A percentile compares a stretch with the other conserved stretches of the same genome.
Conservation (phyloP, 2,329 filamentous ascomycete genomes). For the Penicillium hordei region DNA sequence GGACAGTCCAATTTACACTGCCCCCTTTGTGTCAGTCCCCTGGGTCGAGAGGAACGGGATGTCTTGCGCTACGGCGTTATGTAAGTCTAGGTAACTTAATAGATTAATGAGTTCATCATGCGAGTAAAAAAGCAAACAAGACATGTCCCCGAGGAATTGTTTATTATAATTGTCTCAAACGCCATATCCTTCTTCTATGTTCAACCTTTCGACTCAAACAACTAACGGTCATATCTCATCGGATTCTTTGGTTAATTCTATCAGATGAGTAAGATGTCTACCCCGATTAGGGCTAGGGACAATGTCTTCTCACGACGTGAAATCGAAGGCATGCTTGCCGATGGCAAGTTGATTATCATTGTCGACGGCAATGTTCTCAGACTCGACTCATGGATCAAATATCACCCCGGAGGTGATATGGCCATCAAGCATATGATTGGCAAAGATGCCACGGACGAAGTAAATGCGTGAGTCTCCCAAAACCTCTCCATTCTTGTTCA, state of each 20-base stretch:
- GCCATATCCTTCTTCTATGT: background rate
- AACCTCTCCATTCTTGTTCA: background rate
- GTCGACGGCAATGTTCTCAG: slow-evolving; percentile 77
- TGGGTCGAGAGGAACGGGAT: slow-evolving; percentile 7
- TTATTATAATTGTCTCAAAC: background rate
- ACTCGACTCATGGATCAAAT: slow-evolving; percentile 81
- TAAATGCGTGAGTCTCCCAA: slow-evolving; percentile 67
- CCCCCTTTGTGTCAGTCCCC: slow-evolving; percentile 14
- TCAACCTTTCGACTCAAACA: background rate
- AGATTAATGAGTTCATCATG: slow-evolving; percentile 2
- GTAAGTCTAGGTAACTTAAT: slow-evolving; percentile 6
- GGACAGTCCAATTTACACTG: slow-evolving; percentile 14
- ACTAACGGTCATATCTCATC: background rate
- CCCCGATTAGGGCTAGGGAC: slow-evolving; percentile 10
- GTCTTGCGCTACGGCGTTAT: slow-evolving; percentile 8
- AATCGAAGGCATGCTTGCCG: slow-evolving; percentile 77
- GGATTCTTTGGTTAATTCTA: background rate
- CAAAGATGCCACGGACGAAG: slow-evolving; percentile 88
- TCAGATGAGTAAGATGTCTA: slow-evolving; percentile 4
- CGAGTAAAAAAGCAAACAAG: background rate
- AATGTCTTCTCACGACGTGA: slow-evolving; percentile 37
- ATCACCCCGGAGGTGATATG: slow-evolving; percentile 86
- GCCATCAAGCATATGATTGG: slow-evolving; percentile 89
- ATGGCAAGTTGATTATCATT: slow-evolving; percentile 74
- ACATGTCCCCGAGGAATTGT: background rate